phyloP scores from a whole-genome alignment of 148 eudicot species.

The Suaeda aralocaspica region DNA sequence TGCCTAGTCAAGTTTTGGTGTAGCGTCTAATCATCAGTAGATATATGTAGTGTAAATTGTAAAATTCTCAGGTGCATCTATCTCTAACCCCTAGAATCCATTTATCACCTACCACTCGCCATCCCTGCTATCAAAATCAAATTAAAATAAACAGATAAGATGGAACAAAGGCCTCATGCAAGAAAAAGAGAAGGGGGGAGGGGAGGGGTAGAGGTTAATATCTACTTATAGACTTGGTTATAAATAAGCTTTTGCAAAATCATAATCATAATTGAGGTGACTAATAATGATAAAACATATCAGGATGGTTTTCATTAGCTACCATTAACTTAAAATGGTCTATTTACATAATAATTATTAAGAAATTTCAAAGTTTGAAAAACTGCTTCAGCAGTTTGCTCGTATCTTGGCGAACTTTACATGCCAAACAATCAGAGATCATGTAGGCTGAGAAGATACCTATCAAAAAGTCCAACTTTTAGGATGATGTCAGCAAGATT shows the following conservation, averaged over 20 bases:
- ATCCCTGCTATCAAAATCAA: background rate
- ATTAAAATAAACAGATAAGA: background rate
- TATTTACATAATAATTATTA: no score
- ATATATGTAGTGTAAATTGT: no score
- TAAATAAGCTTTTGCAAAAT: no score
- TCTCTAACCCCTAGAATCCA: background rate
- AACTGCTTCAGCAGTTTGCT: background rate
- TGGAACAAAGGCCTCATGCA: background rate
- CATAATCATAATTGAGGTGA: no score
- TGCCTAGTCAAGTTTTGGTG: background rate
- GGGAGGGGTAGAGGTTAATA: background rate
- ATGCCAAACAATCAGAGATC: background rate
- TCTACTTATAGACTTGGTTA: no score
- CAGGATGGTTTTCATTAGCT: no score
- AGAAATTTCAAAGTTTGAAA: background rate
- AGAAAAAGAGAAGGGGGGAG: background rate
- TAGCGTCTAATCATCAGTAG: background rate
- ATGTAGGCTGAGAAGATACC: slow-evolving; percentile 39
- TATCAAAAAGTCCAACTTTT: slow-evolving; percentile 90
- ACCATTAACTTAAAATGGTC: no score
- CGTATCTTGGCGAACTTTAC: background rate
- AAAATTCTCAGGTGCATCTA: background rate
- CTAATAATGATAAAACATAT: no score
- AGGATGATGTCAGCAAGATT: slow-evolving; percentile 91
- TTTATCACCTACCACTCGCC: background rate